Evolutionary conservation across 371 early-diverging fungal genomes (phyloP), one percentile per base, ranked within the genome.

Genomic region (Zopfochytrium polystomum): DNA sequence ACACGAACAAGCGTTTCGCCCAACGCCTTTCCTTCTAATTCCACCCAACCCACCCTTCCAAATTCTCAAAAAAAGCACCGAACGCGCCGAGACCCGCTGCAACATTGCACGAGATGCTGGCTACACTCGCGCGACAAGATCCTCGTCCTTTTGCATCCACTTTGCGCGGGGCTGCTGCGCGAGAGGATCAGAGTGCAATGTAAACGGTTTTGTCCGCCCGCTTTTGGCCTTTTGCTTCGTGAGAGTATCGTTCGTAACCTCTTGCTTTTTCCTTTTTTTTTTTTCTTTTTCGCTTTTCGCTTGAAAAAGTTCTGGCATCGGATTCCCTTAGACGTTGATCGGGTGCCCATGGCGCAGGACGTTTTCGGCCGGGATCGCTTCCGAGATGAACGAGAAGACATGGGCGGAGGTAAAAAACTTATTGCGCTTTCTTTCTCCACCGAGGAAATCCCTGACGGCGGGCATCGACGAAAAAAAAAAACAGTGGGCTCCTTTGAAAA

Each of bases 81-180:
- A 74, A 35, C 74, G 74, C 62, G 87, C 92, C 25, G 72, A 78
- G 38, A 80, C 83, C 55, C 76, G 89, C 45, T 87, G 89, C 58
- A 69, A 84, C 56, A 75, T 85, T 26, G 77, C 65, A 18, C 76
- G 73, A 60, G 93, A 92, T 68, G 77, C 84, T 31, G 93, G 93
- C 20, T 79, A 77, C 43, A 92, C 93, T 0, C 74, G 78, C 44
- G 91, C 88, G 4, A 70, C 80, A 13, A 87, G 85, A 49, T 74
- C 80, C 42, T 77, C 86, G 15, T 81, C 80, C 52, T 90, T 92
- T 62, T 92, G 93, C 65, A 63, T 89, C 18, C 87, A 86, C 66
- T 92, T 92, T 78, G 90, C 91, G 0, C 80, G 87, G 49, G 93
- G 91, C n/a, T 83, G 82, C 71, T 92, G 93, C 68, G 78, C 83